These are phyloP conservation scores for Citrus mangshanensis DNA, from an alignment of 345 rosid species.

Conservation along the genomic window DNA sequence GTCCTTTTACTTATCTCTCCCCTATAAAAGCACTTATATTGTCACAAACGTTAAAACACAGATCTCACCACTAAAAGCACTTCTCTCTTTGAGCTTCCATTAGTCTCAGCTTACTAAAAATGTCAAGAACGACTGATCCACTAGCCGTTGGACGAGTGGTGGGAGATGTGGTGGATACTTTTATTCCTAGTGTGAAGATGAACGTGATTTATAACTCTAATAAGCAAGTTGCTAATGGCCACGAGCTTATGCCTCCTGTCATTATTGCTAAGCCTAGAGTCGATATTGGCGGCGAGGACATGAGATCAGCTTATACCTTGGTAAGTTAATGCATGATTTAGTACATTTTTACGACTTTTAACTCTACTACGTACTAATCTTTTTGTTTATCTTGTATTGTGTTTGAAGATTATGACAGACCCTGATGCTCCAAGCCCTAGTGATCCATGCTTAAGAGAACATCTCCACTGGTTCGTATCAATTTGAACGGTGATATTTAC, in stretches of 20 bases:
- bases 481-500: too few species aligned
- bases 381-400: background rate
- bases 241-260: conserved; percentile 61
- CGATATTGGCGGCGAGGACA: conserved; percentile 72
- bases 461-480: conserved; percentile 68
- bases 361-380: too few species aligned
- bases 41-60: background rate
- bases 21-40: conserved; percentile 11
- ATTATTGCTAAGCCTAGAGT: conserved; percentile 56
- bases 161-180: conserved; percentile 76
- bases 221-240: conserved; percentile 69
- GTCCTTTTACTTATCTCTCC: background rate
- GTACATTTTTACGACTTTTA: too few species aligned
- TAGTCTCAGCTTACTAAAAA: conserved; percentile 6
- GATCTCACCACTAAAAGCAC: background rate
- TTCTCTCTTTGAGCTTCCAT: background rate
- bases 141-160: conserved; percentile 59
- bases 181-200: conserved; percentile 61
- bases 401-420: conserved; percentile 71
- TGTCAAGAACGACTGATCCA: conserved; percentile 55
- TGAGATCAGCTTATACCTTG: conserved; percentile 71
- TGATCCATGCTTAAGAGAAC: conserved; percentile 74
- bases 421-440: conserved; percentile 98
- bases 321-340: conserved; percentile 28
- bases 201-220: conserved; percentile 53